phyloP scores from a whole-genome alignment of 2,329 filamentous ascomycete species.

The Pestalotiopsis sp. region DNA sequence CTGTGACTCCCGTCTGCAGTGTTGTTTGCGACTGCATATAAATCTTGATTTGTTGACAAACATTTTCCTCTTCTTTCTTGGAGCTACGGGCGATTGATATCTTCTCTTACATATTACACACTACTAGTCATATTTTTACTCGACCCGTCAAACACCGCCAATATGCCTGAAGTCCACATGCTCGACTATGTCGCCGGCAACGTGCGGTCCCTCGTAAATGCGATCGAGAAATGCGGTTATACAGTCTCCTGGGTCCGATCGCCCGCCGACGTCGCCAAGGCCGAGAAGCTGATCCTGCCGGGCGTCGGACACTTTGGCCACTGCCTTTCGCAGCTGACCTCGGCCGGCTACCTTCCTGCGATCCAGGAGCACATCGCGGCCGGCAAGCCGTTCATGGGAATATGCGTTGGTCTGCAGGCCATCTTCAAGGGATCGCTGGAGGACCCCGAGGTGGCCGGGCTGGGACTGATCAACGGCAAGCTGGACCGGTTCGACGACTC shows the following conservation, averaged over 20 bases:
- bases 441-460: conserved; percentile 69
- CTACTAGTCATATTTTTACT: not conserved
- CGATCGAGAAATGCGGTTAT: conserved; percentile 94
- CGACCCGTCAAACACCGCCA: conserved; percentile 24
- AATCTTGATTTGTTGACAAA: not conserved
- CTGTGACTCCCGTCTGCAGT: not conserved
- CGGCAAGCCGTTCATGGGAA: conserved; percentile 97
- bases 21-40: not conserved
- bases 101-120: not conserved
- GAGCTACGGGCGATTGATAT: not conserved
- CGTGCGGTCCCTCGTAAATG: conserved; percentile 93
- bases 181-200: conserved; percentile 95
- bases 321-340: conserved; percentile 82
- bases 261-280: conserved; percentile 81
- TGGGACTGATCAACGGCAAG: conserved; percentile 72
- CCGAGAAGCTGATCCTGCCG: conserved; percentile 93
- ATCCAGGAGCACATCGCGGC: conserved; percentile 80
- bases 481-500: conserved; percentile 77
- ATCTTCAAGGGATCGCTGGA: conserved; percentile 87
- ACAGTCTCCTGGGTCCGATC: conserved; percentile 88
- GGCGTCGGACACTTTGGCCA: conserved; percentile 98
- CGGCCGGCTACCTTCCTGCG: conserved; percentile 81
- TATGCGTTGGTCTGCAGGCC: conserved; percentile 92
- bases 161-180: conserved; percentile 77
- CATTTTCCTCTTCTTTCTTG: not conserved